Evolutionary conservation across 108 stramenopile species (phyloP), one percentile per base, ranked within the genome.

Genomic region (Cyclostephanos invisitatus): DNA sequence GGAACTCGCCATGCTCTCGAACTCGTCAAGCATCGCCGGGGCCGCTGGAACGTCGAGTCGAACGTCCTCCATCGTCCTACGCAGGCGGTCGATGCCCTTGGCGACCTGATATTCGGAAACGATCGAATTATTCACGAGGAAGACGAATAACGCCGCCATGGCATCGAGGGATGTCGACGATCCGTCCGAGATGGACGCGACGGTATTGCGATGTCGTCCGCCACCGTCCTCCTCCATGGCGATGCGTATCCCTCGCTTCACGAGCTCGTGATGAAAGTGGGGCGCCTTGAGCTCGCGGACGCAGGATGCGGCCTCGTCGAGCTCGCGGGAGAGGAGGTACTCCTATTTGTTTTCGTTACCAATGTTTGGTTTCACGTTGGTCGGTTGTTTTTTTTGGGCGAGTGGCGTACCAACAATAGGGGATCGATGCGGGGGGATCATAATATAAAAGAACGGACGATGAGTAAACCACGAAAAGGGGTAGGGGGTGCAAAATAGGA

Each of bases 241-340:
- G 49, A 91, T 80, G 59, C 83, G 84, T 20, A 97, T 92, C 22
- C 96, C 98, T 14, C 98, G 92, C 77, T 99, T 99, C 47, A 99
- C 91, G 20, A 97, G 85, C 77, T 99, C 98, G 69, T 99, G 98
- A 72, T 93, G 95, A 69, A 97, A 99, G 67, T 96, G 91, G 8
- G 74, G 62, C 22, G 91, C 79, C 60, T 92, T 82, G 40, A 99
- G 74, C 70, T 97, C 95, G 56, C 87, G 83, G 5, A 99, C 92
- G 60, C 97, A 97, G 36, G 87, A 80, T 9, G 89, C 90, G 12
- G 97, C 96, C 70, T 98, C 98, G 62, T 96, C 94, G 25, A 97
- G 77, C 72, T 98, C 97, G 38, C 93, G 73, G 6, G 92, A 90
- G 63, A 94, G 51, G 24, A 98, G 74, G 68, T 92, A 97, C 73